Evolutionary conservation across 257 asterid genomes (phyloP).

Genomic region (Solanum medicagineum): DNA sequence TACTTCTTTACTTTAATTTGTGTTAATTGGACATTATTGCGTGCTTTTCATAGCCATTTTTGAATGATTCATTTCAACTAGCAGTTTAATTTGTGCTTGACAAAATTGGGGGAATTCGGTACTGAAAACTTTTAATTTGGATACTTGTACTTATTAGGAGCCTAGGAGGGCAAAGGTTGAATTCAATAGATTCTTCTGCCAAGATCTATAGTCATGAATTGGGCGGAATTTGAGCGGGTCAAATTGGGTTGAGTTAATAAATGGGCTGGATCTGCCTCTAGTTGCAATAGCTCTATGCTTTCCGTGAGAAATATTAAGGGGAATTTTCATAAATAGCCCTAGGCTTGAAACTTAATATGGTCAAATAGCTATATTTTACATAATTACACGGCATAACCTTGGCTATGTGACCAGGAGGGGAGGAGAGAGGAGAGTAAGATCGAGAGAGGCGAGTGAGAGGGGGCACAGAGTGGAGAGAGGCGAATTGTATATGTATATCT

Average conservation of each 20-base stretch:
- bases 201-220: neutral
- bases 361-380: no score
- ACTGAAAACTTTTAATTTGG: neutral
- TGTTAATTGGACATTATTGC: neutral
- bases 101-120: neutral
- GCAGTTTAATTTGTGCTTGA: neutral
- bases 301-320: neutral
- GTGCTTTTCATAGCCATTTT: neutral
- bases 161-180: neutral
- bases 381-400: no score
- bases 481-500: no score
- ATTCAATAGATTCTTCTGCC: neutral
- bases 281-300: neutral
- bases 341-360: no score
- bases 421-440: no score
- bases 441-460: no score
- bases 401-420: no score
- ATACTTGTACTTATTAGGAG: neutral
- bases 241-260: no score
- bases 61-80: neutral
- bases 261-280: neutral
- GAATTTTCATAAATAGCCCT: no score
- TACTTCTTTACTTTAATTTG: neutral
- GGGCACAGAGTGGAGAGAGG: no score
- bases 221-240: no score